phyloP scores from a whole-genome alignment of 2,329 filamentous ascomycete genomes.

The Ophiostoma himal-ulmi region DNA sequence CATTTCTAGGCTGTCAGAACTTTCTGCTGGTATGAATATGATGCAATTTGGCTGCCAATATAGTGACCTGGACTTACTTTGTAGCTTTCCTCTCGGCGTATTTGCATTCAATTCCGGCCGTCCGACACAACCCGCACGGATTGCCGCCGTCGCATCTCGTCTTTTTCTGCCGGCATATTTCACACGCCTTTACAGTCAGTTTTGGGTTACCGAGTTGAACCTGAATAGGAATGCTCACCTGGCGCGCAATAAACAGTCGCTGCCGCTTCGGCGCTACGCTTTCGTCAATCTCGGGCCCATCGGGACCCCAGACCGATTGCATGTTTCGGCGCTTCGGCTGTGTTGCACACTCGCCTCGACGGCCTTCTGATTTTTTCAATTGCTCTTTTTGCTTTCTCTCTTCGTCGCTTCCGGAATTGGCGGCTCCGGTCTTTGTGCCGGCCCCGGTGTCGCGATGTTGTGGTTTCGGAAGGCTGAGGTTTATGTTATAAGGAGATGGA shows the following conservation, averaged over 20 bases:
- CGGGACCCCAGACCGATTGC: conserved; percentile 24
- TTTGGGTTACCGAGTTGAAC: not conserved
- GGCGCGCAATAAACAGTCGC: conserved; percentile 26
- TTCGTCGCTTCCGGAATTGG: not conserved
- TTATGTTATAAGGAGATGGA: conserved; percentile 1
- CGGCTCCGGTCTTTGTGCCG: not conserved
- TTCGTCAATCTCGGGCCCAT: conserved; percentile 23
- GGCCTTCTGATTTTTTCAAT: not conserved
- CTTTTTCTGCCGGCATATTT: conserved; percentile 48
- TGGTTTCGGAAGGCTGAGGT: conserved; percentile 3
- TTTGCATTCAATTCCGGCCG: conserved; percentile 43
- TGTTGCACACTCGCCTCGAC: not conserved
- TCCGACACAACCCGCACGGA: conserved; percentile 48
- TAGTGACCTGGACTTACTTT: conserved; percentile 38
- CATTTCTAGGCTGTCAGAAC: conserved; percentile 36
- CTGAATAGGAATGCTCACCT: conserved; percentile 12
- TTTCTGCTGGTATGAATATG: not conserved
- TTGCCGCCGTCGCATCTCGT: conserved; percentile 51
- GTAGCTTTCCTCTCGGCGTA: conserved; percentile 50
- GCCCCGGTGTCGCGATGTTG: not conserved
- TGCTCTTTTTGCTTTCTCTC: conserved; percentile 2
- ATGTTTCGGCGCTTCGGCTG: conserved; percentile 16
- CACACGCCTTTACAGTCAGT: conserved; percentile 39
- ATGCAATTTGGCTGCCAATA: not conserved
- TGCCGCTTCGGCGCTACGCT: conserved; percentile 24